Conservation (phyloP, 2,329 filamentous ascomycete genomes). For the Beauveria sp. region DNA sequence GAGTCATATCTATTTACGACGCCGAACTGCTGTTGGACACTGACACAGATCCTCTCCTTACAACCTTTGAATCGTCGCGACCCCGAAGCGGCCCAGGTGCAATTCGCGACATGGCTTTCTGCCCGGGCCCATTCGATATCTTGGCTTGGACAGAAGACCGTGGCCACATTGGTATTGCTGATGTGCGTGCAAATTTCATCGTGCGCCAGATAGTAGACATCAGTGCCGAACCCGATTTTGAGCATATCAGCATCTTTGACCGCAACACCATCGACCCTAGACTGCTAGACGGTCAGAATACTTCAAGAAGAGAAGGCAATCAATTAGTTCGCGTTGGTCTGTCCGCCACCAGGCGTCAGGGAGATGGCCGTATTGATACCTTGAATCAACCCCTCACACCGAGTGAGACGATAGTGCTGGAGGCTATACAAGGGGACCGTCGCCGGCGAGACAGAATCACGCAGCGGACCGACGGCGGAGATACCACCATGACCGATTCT, state of each 20-base stretch:
- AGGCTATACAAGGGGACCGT: conserved; percentile 47
- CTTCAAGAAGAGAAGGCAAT: conserved; percentile 25
- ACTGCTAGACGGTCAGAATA: conserved; percentile 39
- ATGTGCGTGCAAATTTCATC: conserved; percentile 59
- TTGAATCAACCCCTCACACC: conserved; percentile 44
- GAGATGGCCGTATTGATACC: conserved; percentile 31
- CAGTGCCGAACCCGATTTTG: conserved; percentile 48
- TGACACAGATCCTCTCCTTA: conserved; percentile 55
- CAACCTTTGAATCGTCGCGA: conserved; percentile 70
- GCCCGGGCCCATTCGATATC: conserved; percentile 81
- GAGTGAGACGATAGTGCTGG: conserved; percentile 49
- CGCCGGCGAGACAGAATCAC: conserved; percentile 38
- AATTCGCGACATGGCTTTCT: conserved; percentile 86
- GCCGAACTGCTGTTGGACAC: conserved; percentile 38
- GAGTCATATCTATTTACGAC: conserved; percentile 69
- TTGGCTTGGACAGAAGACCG: conserved; percentile 91
- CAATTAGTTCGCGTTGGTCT: conserved; percentile 4
- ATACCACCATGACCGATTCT: conserved; percentile 13
- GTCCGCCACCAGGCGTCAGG: neutral
- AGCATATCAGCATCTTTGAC: conserved; percentile 50
- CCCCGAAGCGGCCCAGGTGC: conserved; percentile 65
- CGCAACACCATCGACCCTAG: conserved; percentile 46
- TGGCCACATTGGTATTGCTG: conserved; percentile 65
- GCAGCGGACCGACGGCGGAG: conserved; percentile 20
- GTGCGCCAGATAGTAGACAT: conserved; percentile 63